These are phyloP conservation scores for Setomelanomma holmii DNA, from an alignment of 2,329 filamentous ascomycete genomes.

Conservation along the genomic window DNA sequence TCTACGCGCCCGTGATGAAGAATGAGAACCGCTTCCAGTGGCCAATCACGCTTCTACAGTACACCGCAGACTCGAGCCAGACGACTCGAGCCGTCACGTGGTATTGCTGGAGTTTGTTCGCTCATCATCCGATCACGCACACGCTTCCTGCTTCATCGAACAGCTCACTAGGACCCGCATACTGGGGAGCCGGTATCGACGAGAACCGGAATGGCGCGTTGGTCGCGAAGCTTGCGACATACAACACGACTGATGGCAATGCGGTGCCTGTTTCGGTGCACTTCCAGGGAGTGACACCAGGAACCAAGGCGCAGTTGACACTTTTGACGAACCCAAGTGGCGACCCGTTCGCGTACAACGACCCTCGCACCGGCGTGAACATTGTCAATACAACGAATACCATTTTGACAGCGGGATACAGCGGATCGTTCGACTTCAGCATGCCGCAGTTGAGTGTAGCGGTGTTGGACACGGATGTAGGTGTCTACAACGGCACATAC, in stretches of 20 bases:
- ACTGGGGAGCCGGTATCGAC: slow-evolving; percentile 55
- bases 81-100: slow-evolving; percentile 39
- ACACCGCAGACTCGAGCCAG: slow-evolving; percentile 47
- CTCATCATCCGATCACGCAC: slow-evolving; percentile 52
- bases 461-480: slow-evolving; percentile 55
- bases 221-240: slow-evolving; percentile 57
- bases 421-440: slow-evolving; percentile 60
- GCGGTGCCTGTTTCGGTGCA: slow-evolving; percentile 31
- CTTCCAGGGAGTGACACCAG: slow-evolving; percentile 37
- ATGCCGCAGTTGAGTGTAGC: slow-evolving; percentile 65
- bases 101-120: slow-evolving; percentile 51
- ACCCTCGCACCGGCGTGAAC: slow-evolving; percentile 58
- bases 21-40: slow-evolving; percentile 47
- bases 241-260: slow-evolving; percentile 53
- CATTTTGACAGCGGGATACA: slow-evolving; percentile 38
- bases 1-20: slow-evolving; percentile 42
- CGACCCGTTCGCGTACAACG: slow-evolving; percentile 50
- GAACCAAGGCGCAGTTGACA: slow-evolving; percentile 47
- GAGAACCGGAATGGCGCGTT: slow-evolving; percentile 36
- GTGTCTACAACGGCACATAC: not conserved
- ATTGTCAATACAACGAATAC: slow-evolving; percentile 33
- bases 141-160: slow-evolving; percentile 51
- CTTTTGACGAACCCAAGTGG: slow-evolving; percentile 52
- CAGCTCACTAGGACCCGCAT: slow-evolving; percentile 51
- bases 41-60: slow-evolving; percentile 51